A percentile compares a stretch with the other conserved stretches of the same genome.
Evolutionary conservation across 78 protist genomes (phyloP).

Genomic region (Dictyostelium citrinum): DNA sequence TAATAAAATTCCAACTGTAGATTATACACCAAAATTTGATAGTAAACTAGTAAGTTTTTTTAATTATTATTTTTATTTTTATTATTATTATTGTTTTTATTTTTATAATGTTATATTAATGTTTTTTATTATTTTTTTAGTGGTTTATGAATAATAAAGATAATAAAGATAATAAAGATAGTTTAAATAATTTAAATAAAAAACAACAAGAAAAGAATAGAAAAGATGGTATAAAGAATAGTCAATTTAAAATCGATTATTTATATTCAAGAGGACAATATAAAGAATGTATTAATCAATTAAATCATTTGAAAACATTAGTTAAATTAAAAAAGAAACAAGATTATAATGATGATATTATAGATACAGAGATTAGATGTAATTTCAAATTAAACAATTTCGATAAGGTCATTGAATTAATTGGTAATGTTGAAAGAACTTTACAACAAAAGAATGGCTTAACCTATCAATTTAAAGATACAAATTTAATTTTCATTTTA

Average conservation of each 20-base stretch:
- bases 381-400: neutral
- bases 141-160: neutral
- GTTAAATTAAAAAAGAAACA: slow-evolving; percentile 4
- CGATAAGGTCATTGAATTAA: neutral
- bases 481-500: neutral
- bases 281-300: neutral
- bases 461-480: neutral
- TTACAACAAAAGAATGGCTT: neutral
- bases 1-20: slow-evolving; percentile 11
- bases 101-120: neutral
- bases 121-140: neutral
- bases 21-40: slow-evolving; percentile 52
- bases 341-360: slow-evolving; percentile 7
- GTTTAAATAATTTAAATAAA: neutral
- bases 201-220: neutral
- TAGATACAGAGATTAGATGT: slow-evolving; percentile 45
- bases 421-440: neutral
- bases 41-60: slow-evolving; percentile 18
- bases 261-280: slow-evolving; percentile 3
- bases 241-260: slow-evolving; percentile 12
- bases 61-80: neutral
- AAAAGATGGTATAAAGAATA: neutral
- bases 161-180: neutral
- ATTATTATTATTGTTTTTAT: neutral
- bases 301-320: neutral